Evolutionary conservation across 2,329 filamentous ascomycete genomes (phyloP).

Genomic region (Sporothrix phasma): DNA sequence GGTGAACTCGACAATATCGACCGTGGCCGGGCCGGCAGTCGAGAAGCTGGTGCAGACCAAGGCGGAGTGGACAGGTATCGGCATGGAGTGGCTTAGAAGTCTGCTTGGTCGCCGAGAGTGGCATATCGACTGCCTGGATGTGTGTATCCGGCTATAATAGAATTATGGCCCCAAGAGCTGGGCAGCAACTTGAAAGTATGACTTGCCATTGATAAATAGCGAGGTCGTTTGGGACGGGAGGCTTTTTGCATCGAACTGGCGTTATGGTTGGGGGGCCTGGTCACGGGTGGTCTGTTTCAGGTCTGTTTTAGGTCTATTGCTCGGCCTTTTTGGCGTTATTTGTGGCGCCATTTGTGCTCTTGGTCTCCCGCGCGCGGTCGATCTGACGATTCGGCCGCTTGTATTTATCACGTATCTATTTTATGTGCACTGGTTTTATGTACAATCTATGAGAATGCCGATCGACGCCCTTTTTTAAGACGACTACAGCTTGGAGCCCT

Average conservation of each 20-base stretch:
- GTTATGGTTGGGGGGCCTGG: background rate
- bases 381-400: background rate
- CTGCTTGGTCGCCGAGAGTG: slow-evolving; percentile 76
- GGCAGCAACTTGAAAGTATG: too few relatives aligned
- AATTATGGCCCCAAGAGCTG: too few relatives aligned
- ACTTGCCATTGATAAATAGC: too few relatives aligned
- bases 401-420: background rate
- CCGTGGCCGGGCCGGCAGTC: slow-evolving; percentile 56
- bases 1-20: slow-evolving; percentile 59
- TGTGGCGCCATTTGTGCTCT: background rate
- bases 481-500: background rate
- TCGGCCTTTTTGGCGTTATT: background rate
- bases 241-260: slow-evolving; percentile 27
- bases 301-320: background rate
- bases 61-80: slow-evolving; percentile 64
- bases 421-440: background rate
- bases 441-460: background rate
- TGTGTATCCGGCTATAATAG: slow-evolving; percentile 58
- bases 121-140: slow-evolving; percentile 82
- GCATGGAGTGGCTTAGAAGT: slow-evolving; percentile 77
- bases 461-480: background rate
- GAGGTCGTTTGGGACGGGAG: background rate
- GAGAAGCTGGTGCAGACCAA: slow-evolving; percentile 48
- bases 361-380: too few relatives aligned
- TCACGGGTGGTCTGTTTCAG: background rate